Conservation (phyloP, 1,284 basidiomycete species). For the Ganoderma sinense region DNA sequence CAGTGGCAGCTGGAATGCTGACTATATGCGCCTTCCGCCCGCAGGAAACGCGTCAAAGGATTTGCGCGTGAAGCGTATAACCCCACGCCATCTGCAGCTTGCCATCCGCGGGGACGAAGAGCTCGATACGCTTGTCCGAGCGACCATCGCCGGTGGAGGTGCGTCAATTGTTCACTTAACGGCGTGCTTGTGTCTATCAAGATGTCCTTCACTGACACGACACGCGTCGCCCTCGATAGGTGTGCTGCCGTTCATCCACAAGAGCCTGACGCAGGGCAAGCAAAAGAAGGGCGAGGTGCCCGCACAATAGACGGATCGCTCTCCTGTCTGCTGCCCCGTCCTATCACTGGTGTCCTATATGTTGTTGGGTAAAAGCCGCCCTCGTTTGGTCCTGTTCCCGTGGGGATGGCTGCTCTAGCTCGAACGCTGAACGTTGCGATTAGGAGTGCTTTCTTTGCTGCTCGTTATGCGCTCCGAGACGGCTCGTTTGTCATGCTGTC, state of each 20-base stretch:
- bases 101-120: conserved; percentile 98
- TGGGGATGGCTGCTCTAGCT: not conserved
- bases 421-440: not conserved
- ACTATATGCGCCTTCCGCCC: not conserved
- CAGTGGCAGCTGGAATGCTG: not conserved
- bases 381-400: too few relatives aligned
- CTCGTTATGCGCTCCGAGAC: not conserved
- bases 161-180: conserved; percentile 40
- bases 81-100: conserved; percentile 91
- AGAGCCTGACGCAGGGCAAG: conserved; percentile 65
- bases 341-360: not conserved
- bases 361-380: too few relatives aligned
- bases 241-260: conserved; percentile 97
- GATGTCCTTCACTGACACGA: conserved; percentile 36
- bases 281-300: conserved; percentile 32
- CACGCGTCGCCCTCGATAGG: conserved; percentile 47
- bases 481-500: not conserved
- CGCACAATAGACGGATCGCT: conserved; percentile 8
- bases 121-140: conserved; percentile 78
- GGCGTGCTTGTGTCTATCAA: too few relatives aligned
- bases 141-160: conserved; percentile 67
- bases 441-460: not conserved
- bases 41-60: conserved; percentile 97
- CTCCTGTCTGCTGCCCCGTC: not conserved
- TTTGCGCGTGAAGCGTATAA: conserved; percentile 95